Evolutionary conservation across 2,329 filamentous ascomycete genomes (phyloP).

Genomic region (Macrophomina pseudophaseolina): DNA sequence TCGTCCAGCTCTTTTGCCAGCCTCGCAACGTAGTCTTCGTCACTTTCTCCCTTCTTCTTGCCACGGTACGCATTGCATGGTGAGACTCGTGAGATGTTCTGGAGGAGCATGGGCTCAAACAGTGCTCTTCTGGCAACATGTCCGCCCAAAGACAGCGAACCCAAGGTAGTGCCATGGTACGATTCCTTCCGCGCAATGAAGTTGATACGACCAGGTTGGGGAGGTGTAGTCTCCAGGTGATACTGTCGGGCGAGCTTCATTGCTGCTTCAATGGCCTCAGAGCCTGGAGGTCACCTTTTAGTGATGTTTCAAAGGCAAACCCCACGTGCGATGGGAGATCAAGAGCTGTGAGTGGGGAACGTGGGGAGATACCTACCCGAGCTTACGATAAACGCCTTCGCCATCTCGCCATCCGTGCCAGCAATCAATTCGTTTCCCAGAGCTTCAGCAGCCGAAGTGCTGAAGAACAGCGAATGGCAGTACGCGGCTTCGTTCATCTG

Average conservation of each 20-base stretch:
- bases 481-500: slow-evolving; percentile 67
- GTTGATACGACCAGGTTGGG: slow-evolving; percentile 59
- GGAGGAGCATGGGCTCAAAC: slow-evolving; percentile 65
- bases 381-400: slow-evolving; percentile 61
- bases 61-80: slow-evolving; percentile 71
- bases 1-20: slow-evolving; percentile 69
- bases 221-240: slow-evolving; percentile 60
- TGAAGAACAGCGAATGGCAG: slow-evolving; percentile 64
- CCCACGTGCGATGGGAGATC: background rate
- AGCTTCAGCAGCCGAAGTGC: slow-evolving; percentile 58
- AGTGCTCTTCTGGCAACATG: slow-evolving; percentile 64
- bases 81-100: slow-evolving; percentile 65
- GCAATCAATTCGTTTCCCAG: slow-evolving; percentile 57
- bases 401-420: slow-evolving; percentile 59
- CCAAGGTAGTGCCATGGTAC: slow-evolving; percentile 75
- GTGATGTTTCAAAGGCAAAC: too few relatives aligned
- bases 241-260: slow-evolving; percentile 72
- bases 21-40: slow-evolving; percentile 63
- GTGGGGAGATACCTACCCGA: slow-evolving; percentile 53
- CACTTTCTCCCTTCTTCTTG: slow-evolving; percentile 57
- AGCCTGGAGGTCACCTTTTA: slow-evolving; percentile 51
- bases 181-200: slow-evolving; percentile 70
- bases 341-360: too few relatives aligned
- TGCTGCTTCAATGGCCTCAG: slow-evolving; percentile 72
- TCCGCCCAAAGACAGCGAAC: slow-evolving; percentile 68